These are phyloP conservation scores for Porogramme epimiltina DNA, from an alignment of 1,284 basidiomycete species.

Conservation along the genomic window DNA sequence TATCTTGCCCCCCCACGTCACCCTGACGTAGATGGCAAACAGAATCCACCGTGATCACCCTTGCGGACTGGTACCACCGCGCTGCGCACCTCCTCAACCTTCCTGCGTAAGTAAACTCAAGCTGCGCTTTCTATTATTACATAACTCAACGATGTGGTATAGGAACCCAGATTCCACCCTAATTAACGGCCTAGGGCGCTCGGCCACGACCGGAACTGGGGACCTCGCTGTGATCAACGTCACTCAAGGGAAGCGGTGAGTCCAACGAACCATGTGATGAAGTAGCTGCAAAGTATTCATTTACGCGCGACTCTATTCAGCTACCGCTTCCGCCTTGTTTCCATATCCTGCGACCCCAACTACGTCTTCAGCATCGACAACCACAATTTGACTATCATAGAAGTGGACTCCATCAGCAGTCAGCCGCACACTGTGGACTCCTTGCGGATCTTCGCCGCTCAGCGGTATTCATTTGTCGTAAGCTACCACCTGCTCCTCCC, in stretches of 20 bases:
- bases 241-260: slow-evolving; percentile 33
- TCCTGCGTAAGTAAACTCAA: slow-evolving; percentile 17
- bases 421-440: slow-evolving; percentile 34
- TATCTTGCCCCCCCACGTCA: too few species aligned
- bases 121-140: too few species aligned
- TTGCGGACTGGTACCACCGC: slow-evolving; percentile 27
- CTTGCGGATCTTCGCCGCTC: slow-evolving; percentile 37
- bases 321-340: slow-evolving; percentile 47
- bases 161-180: slow-evolving; percentile 37
- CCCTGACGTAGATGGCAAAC: background rate
- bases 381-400: slow-evolving; percentile 38
- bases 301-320: slow-evolving; percentile 1
- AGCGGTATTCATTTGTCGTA: slow-evolving; percentile 40
- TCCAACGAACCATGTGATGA: too few species aligned
- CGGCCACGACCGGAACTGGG: slow-evolving; percentile 18
- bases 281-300: background rate
- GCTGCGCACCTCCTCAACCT: slow-evolving; percentile 2
- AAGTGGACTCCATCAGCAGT: slow-evolving; percentile 33
- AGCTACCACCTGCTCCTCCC: slow-evolving; percentile 1
- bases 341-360: slow-evolving; percentile 40
- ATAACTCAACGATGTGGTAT: background rate
- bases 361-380: slow-evolving; percentile 35
- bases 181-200: slow-evolving; percentile 51
- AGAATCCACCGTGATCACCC: slow-evolving; percentile 26
- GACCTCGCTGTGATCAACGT: slow-evolving; percentile 36